Evolutionary conservation across 208 protist species (phyloP).

Genomic region (Sergeia podlipaevii): DNA sequence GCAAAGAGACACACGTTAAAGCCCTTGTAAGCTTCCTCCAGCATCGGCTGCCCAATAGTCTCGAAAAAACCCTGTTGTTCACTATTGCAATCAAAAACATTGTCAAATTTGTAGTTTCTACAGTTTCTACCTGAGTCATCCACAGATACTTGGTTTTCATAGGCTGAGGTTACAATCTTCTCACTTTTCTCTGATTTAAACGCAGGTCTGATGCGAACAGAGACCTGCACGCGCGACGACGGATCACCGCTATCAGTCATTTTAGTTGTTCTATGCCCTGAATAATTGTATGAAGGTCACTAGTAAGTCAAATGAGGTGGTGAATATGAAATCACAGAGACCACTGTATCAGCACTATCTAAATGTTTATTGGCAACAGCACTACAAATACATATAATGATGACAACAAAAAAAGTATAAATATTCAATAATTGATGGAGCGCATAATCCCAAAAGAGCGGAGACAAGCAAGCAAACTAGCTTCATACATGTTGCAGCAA

Average conservation of each 20-base stretch:
- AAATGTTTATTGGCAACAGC: too few species aligned
- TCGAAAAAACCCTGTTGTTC: conserved; percentile 67
- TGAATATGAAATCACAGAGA: not conserved
- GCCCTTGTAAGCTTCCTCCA: conserved; percentile 75
- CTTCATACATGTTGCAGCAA: too few species aligned
- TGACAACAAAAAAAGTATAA: too few species aligned
- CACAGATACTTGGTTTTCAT: conserved; percentile 9
- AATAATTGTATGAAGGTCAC: not conserved
- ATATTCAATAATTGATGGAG: too few species aligned
- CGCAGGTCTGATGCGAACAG: conserved; percentile 25
- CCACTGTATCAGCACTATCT: not conserved
- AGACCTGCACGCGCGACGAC: conserved; percentile 28
- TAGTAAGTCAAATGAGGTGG: not conserved
- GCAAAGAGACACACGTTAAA: conserved; percentile 85
- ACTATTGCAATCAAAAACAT: conserved; percentile 27
- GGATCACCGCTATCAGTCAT: not conserved
- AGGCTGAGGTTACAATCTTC: conserved; percentile 9
- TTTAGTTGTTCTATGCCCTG: not conserved
- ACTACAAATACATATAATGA: too few species aligned
- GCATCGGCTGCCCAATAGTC: conserved; percentile 67
- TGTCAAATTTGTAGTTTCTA: conserved; percentile 27
- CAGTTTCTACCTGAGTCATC: conserved; percentile 21
- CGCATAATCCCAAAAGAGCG: too few species aligned
- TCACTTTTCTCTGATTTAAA: conserved; percentile 11
- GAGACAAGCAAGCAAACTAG: not conserved